Percentiles rank a stretch among this genome's conserved stretches.
Evolutionary conservation across 2,329 filamentous ascomycete genomes (phyloP).

Genomic region (Tolypocladium ovalisporum): DNA sequence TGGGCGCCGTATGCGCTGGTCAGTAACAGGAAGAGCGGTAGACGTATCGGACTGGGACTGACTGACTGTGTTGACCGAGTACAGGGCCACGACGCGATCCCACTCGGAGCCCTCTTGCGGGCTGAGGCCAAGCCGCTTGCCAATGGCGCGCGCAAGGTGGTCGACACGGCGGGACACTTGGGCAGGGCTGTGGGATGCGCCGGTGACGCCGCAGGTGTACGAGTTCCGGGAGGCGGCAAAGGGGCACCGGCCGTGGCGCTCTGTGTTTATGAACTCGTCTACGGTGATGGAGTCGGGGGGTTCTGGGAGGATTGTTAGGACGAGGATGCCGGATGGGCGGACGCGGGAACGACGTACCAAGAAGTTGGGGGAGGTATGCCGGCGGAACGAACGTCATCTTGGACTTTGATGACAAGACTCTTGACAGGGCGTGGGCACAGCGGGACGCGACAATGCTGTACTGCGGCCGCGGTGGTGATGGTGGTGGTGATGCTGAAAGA

Average conservation of each 20-base stretch:
- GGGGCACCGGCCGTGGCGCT: constrained; percentile 56
- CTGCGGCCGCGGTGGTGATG: not conserved
- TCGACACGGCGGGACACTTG: constrained; percentile 59
- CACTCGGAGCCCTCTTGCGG: constrained; percentile 64
- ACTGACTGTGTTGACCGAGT: constrained; percentile 68
- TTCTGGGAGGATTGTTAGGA: constrained; percentile 22
- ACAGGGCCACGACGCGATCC: constrained; percentile 70
- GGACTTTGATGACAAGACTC: not conserved
- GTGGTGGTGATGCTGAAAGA: not conserved
- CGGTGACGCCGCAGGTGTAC: constrained; percentile 67
- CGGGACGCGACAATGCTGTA: not conserved
- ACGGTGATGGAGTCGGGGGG: constrained; percentile 66
- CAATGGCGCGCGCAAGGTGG: constrained; percentile 54
- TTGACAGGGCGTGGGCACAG: not conserved
- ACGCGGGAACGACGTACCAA: constrained; percentile 32
- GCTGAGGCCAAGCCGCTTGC: constrained; percentile 59
- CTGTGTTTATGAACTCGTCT: constrained; percentile 65
- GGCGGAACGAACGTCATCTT: constrained; percentile 49
- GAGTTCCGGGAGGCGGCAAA: constrained; percentile 54
- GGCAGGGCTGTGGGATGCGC: constrained; percentile 50
- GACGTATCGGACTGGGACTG: not conserved
- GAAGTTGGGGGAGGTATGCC: constrained; percentile 48
- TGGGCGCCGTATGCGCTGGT: constrained; percentile 19
- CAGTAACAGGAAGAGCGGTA: not conserved
- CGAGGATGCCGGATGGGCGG: constrained; percentile 1